Evolutionary conservation across 371 early-diverging fungal genomes (phyloP).

Genomic region (Mucor velutinosus): DNA sequence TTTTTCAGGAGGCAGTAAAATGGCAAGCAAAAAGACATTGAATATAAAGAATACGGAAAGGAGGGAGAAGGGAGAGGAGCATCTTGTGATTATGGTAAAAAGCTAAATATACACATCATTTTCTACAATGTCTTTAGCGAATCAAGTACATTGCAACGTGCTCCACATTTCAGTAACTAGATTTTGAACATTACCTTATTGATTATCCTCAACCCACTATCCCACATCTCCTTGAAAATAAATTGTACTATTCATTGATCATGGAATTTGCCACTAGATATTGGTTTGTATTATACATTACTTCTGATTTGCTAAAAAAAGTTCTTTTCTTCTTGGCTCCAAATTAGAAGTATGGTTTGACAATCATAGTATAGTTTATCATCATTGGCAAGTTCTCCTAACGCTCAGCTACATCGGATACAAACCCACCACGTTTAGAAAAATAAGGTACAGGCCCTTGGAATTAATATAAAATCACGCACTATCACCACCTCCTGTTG

Average conservation of each 20-base stretch:
- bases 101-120: neutral
- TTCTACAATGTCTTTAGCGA: neutral
- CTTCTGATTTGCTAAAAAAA: neutral
- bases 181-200: neutral
- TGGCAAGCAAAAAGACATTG: neutral
- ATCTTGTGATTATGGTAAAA: neutral
- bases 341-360: neutral
- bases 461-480: neutral
- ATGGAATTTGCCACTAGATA: slow-evolving; percentile 3
- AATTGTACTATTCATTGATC: neutral
- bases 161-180: neutral
- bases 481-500: neutral
- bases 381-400: neutral
- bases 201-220: neutral
- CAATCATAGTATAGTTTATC: neutral
- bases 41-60: neutral
- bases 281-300: neutral
- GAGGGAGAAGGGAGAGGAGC: neutral
- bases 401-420: neutral
- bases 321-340: too few species aligned
- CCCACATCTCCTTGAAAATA: neutral
- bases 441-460: neutral
- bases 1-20: neutral
- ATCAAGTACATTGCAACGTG: neutral
- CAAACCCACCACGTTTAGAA: neutral